Base-by-base conservation (phyloP, 805 yeast species). In the Lipomyces anomalus region DNA sequence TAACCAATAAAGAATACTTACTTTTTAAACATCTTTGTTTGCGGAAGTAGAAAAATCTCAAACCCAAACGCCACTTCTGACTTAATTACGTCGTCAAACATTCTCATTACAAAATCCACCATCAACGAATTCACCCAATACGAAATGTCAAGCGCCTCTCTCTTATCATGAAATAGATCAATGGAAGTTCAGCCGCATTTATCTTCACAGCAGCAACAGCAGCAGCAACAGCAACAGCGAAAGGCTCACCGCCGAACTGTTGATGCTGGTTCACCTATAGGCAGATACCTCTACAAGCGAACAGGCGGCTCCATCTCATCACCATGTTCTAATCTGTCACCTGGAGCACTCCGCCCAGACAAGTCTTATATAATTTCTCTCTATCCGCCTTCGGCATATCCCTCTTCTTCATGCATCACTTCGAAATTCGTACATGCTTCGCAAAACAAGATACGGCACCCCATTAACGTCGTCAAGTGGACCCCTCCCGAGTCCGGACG, bases 341-440 rank as follows among this genome's bases (percentile, higher is more conserved):
- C 30, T 13, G 30, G 30, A 9, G 30, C 30, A 13, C 30, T 26
- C 11, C 30, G 30, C 11, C 30, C 30, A 13, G 30, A 9, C 30
- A 26, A 26, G 30, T 9, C 11, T 13, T 26, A 26, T 13, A 13
- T 26, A 13, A 26, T 26, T 13, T 9, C 11, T 9, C 30, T 26
- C 11, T 26, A 26, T 13, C 88, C 95, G 7, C 79, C 92, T 2
- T 62, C 68, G 30, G 80, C 85, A 11, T 78, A 80, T 58, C 61
- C 67, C 34, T 77, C 81, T 0, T 67, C 78, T 1, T 68, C 82
- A 48, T 88, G 88, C 59, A 62, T 80, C 6, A 79, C 81, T 40
- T 75, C 85, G 22, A 88, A 88, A 59, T 88, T 90, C 63, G 92
- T 87, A 3, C 97, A 90, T 67, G 74, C 89, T 40, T 81, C 94